These are phyloP conservation scores for Monosporascus sp. DNA, from an alignment of 2,329 filamentous ascomycete species.

Conservation along the genomic window DNA sequence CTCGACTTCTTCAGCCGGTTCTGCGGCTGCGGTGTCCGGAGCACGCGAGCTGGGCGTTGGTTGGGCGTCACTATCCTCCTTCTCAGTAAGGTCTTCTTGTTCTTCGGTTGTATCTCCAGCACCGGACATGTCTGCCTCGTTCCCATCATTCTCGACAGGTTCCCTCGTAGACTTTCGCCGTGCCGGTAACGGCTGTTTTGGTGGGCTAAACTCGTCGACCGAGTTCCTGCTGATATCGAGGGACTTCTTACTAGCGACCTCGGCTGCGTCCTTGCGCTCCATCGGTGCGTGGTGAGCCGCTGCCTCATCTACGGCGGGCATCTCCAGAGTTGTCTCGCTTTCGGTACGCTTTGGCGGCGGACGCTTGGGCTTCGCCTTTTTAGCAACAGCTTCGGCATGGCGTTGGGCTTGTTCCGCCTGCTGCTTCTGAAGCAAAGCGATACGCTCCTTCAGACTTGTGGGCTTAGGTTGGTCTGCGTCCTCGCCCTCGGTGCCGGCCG, in stretches of 20 bases:
- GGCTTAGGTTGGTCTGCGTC: conserved; percentile 84
- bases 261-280: conserved; percentile 44
- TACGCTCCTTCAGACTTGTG: conserved; percentile 88
- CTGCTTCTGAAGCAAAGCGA: conserved; percentile 88
- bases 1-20: conserved; percentile 43
- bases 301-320: conserved; percentile 28
- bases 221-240: conserved; percentile 48
- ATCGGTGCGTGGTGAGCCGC: conserved; percentile 29
- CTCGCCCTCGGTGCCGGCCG: conserved; percentile 38
- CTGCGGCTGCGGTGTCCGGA: conserved; percentile 31
- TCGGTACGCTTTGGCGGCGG: conserved; percentile 61
- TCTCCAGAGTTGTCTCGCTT: conserved; percentile 33
- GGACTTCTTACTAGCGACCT: conserved; percentile 43
- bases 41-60: conserved; percentile 34
- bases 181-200: conserved; percentile 36
- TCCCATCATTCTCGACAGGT: conserved; percentile 47
- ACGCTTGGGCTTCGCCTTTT: conserved; percentile 84
- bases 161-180: conserved; percentile 49
- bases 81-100: conserved; percentile 58
- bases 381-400: conserved; percentile 70
- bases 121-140: conserved; percentile 61
- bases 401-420: conserved; percentile 84
- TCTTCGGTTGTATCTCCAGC: conserved; percentile 60
- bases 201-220: conserved; percentile 41
- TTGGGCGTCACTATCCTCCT: conserved; percentile 68